phyloP scores from a whole-genome alignment of 2,329 filamentous ascomycete species.

The Cladophialophora immunda region DNA sequence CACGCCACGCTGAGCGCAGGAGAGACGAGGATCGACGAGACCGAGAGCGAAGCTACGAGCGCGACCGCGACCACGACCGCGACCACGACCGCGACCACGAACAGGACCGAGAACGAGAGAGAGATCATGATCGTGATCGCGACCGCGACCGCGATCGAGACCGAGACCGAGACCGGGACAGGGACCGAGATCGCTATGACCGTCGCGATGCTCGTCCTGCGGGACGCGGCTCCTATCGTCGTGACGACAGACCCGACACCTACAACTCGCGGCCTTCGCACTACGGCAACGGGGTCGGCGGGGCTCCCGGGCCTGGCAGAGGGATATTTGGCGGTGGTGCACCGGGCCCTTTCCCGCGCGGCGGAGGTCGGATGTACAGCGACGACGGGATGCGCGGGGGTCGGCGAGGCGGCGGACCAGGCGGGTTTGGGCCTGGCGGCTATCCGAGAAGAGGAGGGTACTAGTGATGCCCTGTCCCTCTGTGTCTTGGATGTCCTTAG shows the following conservation, averaged over 20 bases:
- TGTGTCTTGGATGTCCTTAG: neutral
- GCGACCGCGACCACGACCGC: constrained; percentile 27
- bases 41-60: constrained; percentile 30
- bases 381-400: constrained; percentile 57
- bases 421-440: constrained; percentile 54
- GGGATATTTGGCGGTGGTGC: constrained; percentile 29
- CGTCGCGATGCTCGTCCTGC: constrained; percentile 32
- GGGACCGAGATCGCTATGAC: constrained; percentile 34
- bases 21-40: constrained; percentile 36
- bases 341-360: constrained; percentile 24
- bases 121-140: constrained; percentile 31
- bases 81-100: constrained; percentile 34
- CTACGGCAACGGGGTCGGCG: constrained; percentile 40
- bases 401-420: constrained; percentile 67
- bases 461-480: constrained; percentile 22
- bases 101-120: constrained; percentile 28
- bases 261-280: constrained; percentile 37
- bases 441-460: constrained; percentile 32
- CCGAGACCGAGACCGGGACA: constrained; percentile 28
- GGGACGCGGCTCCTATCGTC: constrained; percentile 24
- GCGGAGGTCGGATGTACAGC: constrained; percentile 33
- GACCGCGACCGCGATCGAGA: constrained; percentile 31
- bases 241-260: constrained; percentile 18
- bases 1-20: constrained; percentile 20
- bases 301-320: constrained; percentile 11